phyloP scores from a whole-genome alignment of 768 basidiomycete genomes.

The Mycena polygramma region DNA sequence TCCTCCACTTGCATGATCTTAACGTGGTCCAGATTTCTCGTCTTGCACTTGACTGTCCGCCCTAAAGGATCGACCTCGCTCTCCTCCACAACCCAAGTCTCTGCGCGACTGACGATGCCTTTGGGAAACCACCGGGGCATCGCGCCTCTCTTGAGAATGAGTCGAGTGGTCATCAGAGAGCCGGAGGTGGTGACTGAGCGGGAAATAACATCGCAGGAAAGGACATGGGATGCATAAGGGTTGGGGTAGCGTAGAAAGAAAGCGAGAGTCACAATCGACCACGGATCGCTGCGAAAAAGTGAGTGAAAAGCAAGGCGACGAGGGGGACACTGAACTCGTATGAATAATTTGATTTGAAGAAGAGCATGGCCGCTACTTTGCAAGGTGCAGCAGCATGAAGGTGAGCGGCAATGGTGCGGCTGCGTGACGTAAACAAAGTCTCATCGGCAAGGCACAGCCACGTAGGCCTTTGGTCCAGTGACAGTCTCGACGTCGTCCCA shows the following conservation, averaged over 20 bases:
- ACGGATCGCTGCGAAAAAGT: conserved; percentile 79
- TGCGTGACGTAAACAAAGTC: conserved; percentile 14
- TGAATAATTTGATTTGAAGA: conserved; percentile 67
- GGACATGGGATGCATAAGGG: conserved; percentile 92
- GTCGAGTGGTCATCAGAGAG: conserved; percentile 85
- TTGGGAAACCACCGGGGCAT: conserved; percentile 92
- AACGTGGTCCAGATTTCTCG: conserved; percentile 93
- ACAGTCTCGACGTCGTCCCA: not conserved
- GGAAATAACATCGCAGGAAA: conserved; percentile 96
- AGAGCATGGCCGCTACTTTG: conserved; percentile 56
- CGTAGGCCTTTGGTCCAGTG: not conserved
- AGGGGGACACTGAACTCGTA: conserved; percentile 60
- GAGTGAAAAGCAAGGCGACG: conserved; percentile 17
- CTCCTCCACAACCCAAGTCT: conserved; percentile 96
- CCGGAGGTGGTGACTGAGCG: conserved; percentile 81
- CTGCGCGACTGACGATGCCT: conserved; percentile 85
- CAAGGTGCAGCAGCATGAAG: conserved; percentile 1
- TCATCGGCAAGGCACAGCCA: not conserved
- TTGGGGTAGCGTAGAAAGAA: conserved; percentile 97
- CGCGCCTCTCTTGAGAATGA: conserved; percentile 93
- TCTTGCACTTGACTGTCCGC: conserved; percentile 80
- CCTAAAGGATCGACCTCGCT: conserved; percentile 92
- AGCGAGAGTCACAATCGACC: conserved; percentile 92
- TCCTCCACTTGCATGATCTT: conserved; percentile 96
- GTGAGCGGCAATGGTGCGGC: conserved; percentile 11